Conservation (phyloP, 768 basidiomycete species). For the Tricholoma terreum region DNA sequence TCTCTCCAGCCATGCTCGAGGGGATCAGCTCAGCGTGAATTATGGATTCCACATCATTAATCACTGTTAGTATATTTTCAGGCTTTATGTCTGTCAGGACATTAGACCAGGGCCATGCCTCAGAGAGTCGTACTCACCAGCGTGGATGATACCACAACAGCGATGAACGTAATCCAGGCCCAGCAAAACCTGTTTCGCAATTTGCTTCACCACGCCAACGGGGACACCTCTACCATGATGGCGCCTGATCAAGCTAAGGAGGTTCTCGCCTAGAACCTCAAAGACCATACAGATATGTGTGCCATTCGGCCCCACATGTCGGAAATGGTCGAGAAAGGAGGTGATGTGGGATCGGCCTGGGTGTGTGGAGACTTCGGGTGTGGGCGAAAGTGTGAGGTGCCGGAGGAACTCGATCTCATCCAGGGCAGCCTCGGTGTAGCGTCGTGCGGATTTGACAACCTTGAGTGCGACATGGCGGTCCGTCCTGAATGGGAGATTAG, state of each 20-base stretch:
- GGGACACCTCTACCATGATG: constrained; percentile 99
- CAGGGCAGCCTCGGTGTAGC: neutral
- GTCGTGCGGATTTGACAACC: neutral
- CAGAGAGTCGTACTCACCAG: constrained; percentile 31
- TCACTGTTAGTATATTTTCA: constrained; percentile 95
- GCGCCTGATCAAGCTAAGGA: constrained; percentile 93
- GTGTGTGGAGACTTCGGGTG: constrained; percentile 43
- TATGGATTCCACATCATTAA: constrained; percentile 96
- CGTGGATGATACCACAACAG: constrained; percentile 96
- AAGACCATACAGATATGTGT: constrained; percentile 99
- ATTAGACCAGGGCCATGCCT: too few species aligned
- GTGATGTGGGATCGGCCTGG: constrained; percentile 93
- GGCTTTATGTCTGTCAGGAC: constrained; percentile 69
- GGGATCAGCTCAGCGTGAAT: constrained; percentile 77
- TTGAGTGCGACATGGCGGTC: neutral
- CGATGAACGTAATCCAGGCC: constrained; percentile 98
- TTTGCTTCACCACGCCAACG: constrained; percentile 88
- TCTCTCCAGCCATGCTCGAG: constrained; percentile 21
- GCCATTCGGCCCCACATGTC: constrained; percentile 94
- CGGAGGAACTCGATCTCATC: neutral
- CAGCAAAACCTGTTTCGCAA: constrained; percentile 93
- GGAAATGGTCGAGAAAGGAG: constrained; percentile 97
- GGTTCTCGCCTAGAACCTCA: constrained; percentile 95
- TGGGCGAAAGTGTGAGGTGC: neutral
- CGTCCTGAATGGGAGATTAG: neutral